A percentile compares a stretch with the other conserved stretches of the same genome.
Evolutionary conservation across 2,329 filamentous ascomycete species (phyloP).

Genomic region (Ophiocordyceps robertsii): DNA sequence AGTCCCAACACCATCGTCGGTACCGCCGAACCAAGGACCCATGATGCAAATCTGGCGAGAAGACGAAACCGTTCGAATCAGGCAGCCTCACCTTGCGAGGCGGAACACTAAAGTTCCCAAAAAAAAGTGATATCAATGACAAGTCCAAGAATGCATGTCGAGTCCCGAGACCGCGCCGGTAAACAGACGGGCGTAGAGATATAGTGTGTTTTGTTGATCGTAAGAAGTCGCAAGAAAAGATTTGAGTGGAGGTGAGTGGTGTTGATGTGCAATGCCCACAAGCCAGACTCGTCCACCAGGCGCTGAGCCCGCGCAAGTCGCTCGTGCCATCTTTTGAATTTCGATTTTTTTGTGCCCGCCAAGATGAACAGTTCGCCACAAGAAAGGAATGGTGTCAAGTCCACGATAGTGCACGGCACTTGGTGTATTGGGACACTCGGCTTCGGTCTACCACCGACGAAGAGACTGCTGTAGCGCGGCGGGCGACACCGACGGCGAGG

Average conservation of each 20-base stretch:
- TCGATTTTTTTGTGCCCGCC: conserved; percentile 32
- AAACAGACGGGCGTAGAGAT: no score
- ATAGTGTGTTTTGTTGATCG: no score
- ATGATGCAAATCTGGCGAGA: conserved; percentile 13
- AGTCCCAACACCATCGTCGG: conserved; percentile 8
- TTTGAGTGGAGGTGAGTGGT: conserved; percentile 11
- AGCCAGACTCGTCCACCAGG: conserved; percentile 15
- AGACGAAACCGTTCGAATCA: conserved; percentile 26
- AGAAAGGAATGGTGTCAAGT: conserved; percentile 23
- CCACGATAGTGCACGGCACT: conserved; percentile 18
- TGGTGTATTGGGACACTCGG: conserved; percentile 6
- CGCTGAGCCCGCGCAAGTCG: conserved; percentile 21
- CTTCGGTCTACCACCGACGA: conserved; percentile 36
- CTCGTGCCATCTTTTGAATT: conserved; percentile 24
- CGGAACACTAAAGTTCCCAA: conserved; percentile 13
- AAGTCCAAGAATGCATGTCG: conserved; percentile 29
- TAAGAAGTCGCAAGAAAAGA: conserved; percentile 32
- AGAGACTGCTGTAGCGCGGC: conserved; percentile 45
- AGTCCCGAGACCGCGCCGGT: conserved; percentile 28
- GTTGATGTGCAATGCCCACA: conserved; percentile 1
- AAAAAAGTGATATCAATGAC: conserved; percentile 12
- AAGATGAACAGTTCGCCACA: conserved; percentile 31
- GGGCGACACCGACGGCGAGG: conserved; percentile 59
- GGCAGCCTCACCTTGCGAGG: conserved; percentile 22
- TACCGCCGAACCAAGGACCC: conserved; percentile 4